These are phyloP conservation scores for Cardamine chenopodiifolia DNA, from an alignment of 345 rosid species.

Conservation along the genomic window DNA sequence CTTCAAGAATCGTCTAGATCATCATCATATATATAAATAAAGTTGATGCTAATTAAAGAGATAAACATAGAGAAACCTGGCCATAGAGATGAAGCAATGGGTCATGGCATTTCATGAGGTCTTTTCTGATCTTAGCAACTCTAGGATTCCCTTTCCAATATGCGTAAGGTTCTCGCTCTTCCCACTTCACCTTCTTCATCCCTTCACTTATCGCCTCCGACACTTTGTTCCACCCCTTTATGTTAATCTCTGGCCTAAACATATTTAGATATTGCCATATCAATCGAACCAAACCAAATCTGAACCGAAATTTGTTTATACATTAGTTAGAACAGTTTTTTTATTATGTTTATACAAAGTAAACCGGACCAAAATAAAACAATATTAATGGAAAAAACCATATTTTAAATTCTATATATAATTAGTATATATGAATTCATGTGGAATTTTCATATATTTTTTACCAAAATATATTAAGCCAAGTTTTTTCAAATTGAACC, in stretches of 20 bases:
- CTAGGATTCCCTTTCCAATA: constrained; percentile 63
- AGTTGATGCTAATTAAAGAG: neutral
- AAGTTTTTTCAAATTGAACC: too few relatives aligned
- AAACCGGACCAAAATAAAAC: neutral
- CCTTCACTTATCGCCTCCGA: constrained; percentile 47
- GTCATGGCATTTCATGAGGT: constrained; percentile 56
- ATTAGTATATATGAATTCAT: too few relatives aligned
- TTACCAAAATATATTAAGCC: too few relatives aligned
- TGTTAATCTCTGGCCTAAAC: constrained; percentile 60
- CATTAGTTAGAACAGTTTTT: too few relatives aligned
- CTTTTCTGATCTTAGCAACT: constrained; percentile 44
- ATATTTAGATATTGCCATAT: neutral
- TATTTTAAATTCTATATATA: too few relatives aligned
- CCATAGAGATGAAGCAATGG: constrained; percentile 45
- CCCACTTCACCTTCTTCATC: constrained; percentile 50
- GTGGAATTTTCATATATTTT: too few relatives aligned
- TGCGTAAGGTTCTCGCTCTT: constrained; percentile 59
- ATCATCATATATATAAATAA: neutral
- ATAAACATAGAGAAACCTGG: constrained; percentile 48
- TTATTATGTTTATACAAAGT: neutral
- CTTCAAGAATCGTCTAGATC: neutral
- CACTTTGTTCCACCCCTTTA: constrained; percentile 57
- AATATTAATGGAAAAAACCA: too few relatives aligned
- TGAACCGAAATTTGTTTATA: too few relatives aligned
- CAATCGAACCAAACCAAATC: neutral